Percentiles rank a stretch among this genome's conserved stretches.
Conservation (phyloP, 192 early-diverging fungal genomes). For the Entomortierella parvispora region DNA sequence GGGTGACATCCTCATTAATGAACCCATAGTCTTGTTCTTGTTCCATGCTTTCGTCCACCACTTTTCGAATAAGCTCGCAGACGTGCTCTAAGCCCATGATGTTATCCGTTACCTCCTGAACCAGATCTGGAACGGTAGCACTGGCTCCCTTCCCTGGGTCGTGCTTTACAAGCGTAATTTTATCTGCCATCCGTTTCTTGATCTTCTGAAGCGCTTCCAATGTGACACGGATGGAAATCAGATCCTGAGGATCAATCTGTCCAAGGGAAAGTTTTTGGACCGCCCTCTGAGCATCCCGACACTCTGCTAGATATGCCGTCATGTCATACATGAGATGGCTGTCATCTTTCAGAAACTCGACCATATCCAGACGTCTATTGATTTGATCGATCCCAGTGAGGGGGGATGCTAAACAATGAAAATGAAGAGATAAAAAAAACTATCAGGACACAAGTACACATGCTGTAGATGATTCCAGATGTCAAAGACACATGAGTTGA, state of each 20-base stretch:
- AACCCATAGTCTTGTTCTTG: slow-evolving; percentile 32
- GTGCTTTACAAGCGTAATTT: slow-evolving; percentile 10
- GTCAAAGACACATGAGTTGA: too few species aligned
- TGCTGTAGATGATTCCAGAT: too few species aligned
- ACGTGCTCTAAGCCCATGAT: slow-evolving; percentile 29
- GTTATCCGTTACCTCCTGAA: slow-evolving; percentile 22
- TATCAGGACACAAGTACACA: not conserved
- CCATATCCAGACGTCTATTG: slow-evolving; percentile 76
- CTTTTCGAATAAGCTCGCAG: slow-evolving; percentile 31
- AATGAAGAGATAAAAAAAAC: not conserved
- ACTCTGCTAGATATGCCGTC: slow-evolving; percentile 57
- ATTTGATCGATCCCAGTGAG: slow-evolving; percentile 71
- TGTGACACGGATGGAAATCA: slow-evolving; percentile 67
- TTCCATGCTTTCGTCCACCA: slow-evolving; percentile 42
- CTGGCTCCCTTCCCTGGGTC: not conserved
- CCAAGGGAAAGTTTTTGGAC: slow-evolving; percentile 77
- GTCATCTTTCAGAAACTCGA: slow-evolving; percentile 72
- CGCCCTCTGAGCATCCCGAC: slow-evolving; percentile 74
- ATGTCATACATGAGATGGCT: slow-evolving; percentile 65
- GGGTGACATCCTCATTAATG: slow-evolving; percentile 37
- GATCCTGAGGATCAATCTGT: slow-evolving; percentile 69
- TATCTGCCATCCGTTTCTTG: slow-evolving; percentile 35
- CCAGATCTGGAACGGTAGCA: slow-evolving; percentile 3
- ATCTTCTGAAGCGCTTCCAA: slow-evolving; percentile 62
- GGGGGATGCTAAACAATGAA: slow-evolving; percentile 72